phyloP scores from a whole-genome alignment of 2,329 filamentous ascomycete species.

The Ramichloridium luteum region DNA sequence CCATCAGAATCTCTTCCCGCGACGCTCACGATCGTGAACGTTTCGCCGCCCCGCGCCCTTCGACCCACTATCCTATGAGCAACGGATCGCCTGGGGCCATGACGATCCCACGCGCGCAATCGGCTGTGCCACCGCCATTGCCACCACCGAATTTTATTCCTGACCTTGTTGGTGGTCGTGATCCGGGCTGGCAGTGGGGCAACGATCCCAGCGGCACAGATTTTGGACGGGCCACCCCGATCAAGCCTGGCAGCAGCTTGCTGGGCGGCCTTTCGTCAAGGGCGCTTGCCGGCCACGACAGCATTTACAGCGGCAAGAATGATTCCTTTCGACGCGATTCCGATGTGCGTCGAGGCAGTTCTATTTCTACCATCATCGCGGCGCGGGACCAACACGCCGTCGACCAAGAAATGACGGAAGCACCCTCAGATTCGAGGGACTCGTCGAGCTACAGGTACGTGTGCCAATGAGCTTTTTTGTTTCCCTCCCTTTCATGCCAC shows the following conservation, averaged over 20 bases:
- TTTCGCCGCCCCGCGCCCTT: slow-evolving; percentile 26
- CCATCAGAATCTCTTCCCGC: slow-evolving; percentile 27
- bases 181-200: slow-evolving; percentile 52
- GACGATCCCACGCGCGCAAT: slow-evolving; percentile 48
- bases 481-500: too few relatives aligned
- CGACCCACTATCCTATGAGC: too few relatives aligned
- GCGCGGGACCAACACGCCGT: slow-evolving; percentile 17
- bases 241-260: slow-evolving; percentile 38
- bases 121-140: slow-evolving; percentile 46
- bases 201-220: slow-evolving; percentile 40
- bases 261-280: too few relatives aligned
- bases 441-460: slow-evolving; percentile 33
- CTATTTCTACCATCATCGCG: slow-evolving; percentile 25
- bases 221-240: slow-evolving; percentile 35
- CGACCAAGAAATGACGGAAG: slow-evolving; percentile 19
- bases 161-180: slow-evolving; percentile 43
- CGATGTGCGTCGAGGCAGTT: slow-evolving; percentile 28
- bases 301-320: too few relatives aligned
- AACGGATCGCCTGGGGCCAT: slow-evolving; percentile 34
- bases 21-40: too few relatives aligned
- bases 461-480: too few relatives aligned
- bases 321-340: too few relatives aligned
- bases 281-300: too few relatives aligned
- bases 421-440: slow-evolving; percentile 20
- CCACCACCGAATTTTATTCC: slow-evolving; percentile 50